phyloP scores from a whole-genome alignment of 305 asterid species.

The Fraxinus ornus region DNA sequence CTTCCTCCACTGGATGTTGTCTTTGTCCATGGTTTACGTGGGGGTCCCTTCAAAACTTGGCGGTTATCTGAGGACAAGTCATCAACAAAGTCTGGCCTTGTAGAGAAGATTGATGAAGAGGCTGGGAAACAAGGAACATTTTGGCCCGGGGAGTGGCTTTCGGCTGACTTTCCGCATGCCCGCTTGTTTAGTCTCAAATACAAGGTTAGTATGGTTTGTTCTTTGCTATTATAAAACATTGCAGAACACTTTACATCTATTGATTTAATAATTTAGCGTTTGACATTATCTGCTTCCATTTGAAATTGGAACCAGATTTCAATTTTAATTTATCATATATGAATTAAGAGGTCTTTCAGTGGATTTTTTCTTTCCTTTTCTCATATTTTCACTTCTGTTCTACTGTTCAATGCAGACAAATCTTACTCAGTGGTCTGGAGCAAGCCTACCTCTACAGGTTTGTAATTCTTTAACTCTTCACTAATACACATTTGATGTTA shows the following conservation, averaged over 20 bases:
- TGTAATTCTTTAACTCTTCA: slow-evolving; percentile 22
- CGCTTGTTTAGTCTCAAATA: slow-evolving; percentile 88
- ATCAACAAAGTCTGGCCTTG: slow-evolving; percentile 97
- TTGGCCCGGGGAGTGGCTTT: slow-evolving; percentile 99
- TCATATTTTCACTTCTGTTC: slow-evolving; percentile 21
- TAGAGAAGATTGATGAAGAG: slow-evolving; percentile 97
- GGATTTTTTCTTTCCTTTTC: slow-evolving; percentile 8
- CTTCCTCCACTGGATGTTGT: slow-evolving; percentile 77
- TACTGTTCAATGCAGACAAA: slow-evolving; percentile 68
- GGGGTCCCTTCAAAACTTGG: slow-evolving; percentile 99
- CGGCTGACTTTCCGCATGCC: slow-evolving; percentile 93
- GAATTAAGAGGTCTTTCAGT: neutral
- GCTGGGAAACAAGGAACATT: slow-evolving; percentile 96
- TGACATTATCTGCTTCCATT: neutral
- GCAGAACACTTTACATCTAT: slow-evolving; percentile 13
- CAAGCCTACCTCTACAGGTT: slow-evolving; percentile 99
- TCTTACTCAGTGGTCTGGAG: slow-evolving; percentile 99
- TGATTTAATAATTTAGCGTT: slow-evolving; percentile 2
- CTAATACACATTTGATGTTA: slow-evolving; percentile 2
- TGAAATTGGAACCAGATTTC: neutral
- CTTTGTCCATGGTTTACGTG: slow-evolving; percentile 95
- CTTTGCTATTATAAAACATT: neutral
- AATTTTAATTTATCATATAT: neutral
- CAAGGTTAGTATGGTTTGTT: slow-evolving; percentile 53
- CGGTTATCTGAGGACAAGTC: slow-evolving; percentile 93